Percentiles rank a stretch among this genome's conserved stretches.
Evolutionary conservation across 2,329 filamentous ascomycete genomes (phyloP).

Genomic region (Fusarium succisae): DNA sequence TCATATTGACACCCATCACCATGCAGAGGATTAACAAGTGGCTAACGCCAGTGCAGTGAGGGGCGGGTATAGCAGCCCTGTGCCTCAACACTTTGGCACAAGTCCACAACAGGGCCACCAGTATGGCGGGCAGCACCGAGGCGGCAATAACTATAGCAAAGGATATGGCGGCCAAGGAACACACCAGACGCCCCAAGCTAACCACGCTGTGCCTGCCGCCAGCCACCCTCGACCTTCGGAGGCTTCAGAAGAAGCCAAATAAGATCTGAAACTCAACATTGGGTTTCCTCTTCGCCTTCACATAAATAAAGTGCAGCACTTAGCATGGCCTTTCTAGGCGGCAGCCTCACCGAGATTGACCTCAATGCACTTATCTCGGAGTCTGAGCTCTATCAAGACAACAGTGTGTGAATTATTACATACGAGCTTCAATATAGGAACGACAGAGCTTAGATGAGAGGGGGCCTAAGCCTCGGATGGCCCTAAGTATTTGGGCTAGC

Average conservation of each 20-base stretch:
- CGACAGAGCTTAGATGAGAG: constrained; percentile 35
- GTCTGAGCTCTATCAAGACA: constrained; percentile 32
- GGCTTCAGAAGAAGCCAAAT: constrained; percentile 58
- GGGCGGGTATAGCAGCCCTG: constrained; percentile 66
- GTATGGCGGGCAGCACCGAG: constrained; percentile 65
- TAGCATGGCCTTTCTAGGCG: constrained; percentile 36
- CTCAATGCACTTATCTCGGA: constrained; percentile 37
- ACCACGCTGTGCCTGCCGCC: constrained; percentile 48
- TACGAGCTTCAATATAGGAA: constrained; percentile 35
- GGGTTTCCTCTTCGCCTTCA: constrained; percentile 13
- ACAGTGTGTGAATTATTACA: constrained; percentile 35
- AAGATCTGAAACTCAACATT: constrained; percentile 33
- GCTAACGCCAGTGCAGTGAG: constrained; percentile 64
- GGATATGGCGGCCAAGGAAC: constrained; percentile 58
- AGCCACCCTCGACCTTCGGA: constrained; percentile 49
- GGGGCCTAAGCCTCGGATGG: constrained; percentile 25
- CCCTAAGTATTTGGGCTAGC: constrained; percentile 29
- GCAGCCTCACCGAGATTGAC: constrained; percentile 35
- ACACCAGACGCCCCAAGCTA: constrained; percentile 52
- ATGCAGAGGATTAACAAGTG: constrained; percentile 33
- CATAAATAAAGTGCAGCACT: constrained; percentile 35
- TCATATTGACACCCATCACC: constrained; percentile 43
- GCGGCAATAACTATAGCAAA: constrained; percentile 65
- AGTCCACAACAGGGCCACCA: constrained; percentile 74
- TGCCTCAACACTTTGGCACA: constrained; percentile 70